A percentile compares a stretch with the other conserved stretches of the same genome.
phyloP scores from a whole-genome alignment of 345 rosid species.

The Lepidium africanum region DNA sequence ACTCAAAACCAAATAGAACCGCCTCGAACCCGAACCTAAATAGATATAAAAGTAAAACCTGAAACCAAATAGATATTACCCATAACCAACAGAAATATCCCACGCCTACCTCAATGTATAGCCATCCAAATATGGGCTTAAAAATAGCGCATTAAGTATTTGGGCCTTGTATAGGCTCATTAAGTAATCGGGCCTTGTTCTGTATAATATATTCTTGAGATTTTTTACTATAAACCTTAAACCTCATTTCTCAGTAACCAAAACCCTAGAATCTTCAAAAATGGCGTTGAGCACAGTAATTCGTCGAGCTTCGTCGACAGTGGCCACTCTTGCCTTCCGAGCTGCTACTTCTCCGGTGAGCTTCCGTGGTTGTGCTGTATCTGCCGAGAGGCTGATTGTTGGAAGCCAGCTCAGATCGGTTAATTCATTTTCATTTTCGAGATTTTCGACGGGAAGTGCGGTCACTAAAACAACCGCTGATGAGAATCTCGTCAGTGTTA shows the following conservation, averaged over 20 bases:
- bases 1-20: too few relatives aligned
- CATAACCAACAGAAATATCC: too few relatives aligned
- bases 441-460: conserved; percentile 27
- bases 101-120: too few relatives aligned
- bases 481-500: conserved; percentile 32
- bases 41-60: too few relatives aligned
- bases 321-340: conserved; percentile 34
- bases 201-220: not conserved
- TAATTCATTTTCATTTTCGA: conserved; percentile 10
- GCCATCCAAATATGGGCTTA: not conserved
- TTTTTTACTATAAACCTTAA: not conserved
- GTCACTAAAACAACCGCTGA: conserved; percentile 30
- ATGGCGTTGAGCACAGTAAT: conserved; percentile 31
- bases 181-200: not conserved
- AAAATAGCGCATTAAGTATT: too few relatives aligned
- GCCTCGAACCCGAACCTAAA: too few relatives aligned
- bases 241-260: not conserved
- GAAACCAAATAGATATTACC: too few relatives aligned
- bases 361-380: conserved; percentile 9
- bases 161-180: too few relatives aligned
- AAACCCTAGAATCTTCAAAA: conserved; percentile 9
- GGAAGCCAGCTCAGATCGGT: conserved; percentile 7
- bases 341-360: conserved; percentile 30
- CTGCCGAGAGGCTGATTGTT: conserved; percentile 13
- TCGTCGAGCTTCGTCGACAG: conserved; percentile 40